A percentile compares a stretch with the other conserved stretches of the same genome.
Conservation (phyloP, 2,329 filamentous ascomycete genomes). For the Ceratocystis cubensis region DNA sequence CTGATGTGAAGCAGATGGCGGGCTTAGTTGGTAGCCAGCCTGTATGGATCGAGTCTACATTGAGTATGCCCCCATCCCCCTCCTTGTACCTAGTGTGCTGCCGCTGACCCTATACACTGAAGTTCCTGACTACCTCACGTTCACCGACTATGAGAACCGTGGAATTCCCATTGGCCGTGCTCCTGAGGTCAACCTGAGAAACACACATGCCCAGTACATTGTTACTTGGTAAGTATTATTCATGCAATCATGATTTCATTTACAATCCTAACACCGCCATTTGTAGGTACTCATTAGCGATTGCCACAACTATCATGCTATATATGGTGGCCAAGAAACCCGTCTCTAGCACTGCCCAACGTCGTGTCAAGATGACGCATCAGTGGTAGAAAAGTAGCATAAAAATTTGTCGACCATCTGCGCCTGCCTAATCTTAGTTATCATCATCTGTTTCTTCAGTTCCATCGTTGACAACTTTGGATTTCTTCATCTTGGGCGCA, state of each 20-base stretch:
- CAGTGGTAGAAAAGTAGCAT: constrained; percentile 44
- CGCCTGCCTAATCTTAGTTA: constrained; percentile 25
- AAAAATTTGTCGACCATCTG: constrained; percentile 24
- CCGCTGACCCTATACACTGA: constrained; percentile 16
- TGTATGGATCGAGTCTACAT: constrained; percentile 92
- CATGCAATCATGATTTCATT: constrained; percentile 8
- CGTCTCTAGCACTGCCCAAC: constrained; percentile 50
- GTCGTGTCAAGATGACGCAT: constrained; percentile 63
- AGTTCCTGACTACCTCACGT: constrained; percentile 60
- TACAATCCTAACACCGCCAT: background rate
- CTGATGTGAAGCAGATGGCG: constrained; percentile 88
- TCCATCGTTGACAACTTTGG: constrained; percentile 25
- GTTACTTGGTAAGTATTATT: constrained; percentile 71
- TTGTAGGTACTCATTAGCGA: constrained; percentile 67
- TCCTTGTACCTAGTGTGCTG: constrained; percentile 13
- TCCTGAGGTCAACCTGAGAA: constrained; percentile 82
- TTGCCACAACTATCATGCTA: constrained; percentile 87
- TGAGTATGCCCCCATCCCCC: constrained; percentile 45
- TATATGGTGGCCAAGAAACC: constrained; percentile 91
- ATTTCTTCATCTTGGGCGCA: constrained; percentile 39
- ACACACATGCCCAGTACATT: constrained; percentile 97
- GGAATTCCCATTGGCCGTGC: constrained; percentile 82
- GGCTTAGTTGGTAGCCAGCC: constrained; percentile 65
- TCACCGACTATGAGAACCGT: constrained; percentile 61
- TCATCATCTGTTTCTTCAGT: constrained; percentile 35